Evolutionary conservation across 2,329 filamentous ascomycete species (phyloP).

Genomic region (Trichoderma sp.): DNA sequence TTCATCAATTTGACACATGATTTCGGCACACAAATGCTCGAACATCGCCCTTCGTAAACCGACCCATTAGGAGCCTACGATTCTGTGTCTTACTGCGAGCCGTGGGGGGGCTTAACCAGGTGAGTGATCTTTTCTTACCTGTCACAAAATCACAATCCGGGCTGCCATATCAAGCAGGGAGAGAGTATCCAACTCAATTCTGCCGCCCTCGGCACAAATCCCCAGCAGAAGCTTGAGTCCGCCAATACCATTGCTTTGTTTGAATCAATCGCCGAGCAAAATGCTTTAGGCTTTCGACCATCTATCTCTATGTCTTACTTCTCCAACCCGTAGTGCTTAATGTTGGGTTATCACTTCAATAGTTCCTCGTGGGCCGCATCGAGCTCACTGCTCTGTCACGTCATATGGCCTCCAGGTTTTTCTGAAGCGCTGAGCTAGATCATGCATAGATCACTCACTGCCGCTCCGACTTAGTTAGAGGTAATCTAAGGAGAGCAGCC

Average conservation of each 20-base stretch:
- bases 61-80: background rate
- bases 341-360: background rate
- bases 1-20: background rate
- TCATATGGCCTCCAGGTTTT: background rate
- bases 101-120: background rate
- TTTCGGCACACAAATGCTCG: background rate
- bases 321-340: background rate
- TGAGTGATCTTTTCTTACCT: background rate
- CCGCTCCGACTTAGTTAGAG: background rate
- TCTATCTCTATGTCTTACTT: background rate
- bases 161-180: background rate
- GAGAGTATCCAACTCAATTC: background rate
- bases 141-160: background rate
- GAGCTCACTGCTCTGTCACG: background rate
- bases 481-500: background rate
- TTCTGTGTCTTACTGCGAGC: slow-evolving; percentile 2
- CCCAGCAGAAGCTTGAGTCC: background rate
- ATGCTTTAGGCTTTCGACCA: background rate
- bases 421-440: fast-evolving
- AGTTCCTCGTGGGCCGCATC: background rate
- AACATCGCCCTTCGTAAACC: background rate
- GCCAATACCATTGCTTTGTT: background rate
- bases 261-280: background rate
- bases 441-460: background rate
- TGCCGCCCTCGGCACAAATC: background rate